These are phyloP conservation scores for Climacium dendroides DNA, from an alignment of 225 moss, liverwort and hornwort genomes.

Conservation along the genomic window DNA sequence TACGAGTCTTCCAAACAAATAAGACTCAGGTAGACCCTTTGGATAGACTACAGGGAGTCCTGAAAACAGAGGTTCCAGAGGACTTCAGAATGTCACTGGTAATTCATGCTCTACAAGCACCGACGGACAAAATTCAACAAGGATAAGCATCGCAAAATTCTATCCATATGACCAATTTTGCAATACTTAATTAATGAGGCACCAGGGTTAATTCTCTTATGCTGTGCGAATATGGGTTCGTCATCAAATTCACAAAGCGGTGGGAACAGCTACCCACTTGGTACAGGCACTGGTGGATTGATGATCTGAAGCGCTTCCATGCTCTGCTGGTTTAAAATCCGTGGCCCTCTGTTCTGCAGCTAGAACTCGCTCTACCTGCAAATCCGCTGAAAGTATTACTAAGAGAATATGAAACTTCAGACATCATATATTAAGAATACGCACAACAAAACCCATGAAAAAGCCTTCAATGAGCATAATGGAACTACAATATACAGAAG, in stretches of 20 bases:
- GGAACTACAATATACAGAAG: not conserved
- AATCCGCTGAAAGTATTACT: not conserved
- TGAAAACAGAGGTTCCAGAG: not conserved
- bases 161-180: not conserved
- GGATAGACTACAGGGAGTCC: not conserved
- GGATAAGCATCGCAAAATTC: not conserved
- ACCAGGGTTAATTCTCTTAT: not conserved
- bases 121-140: not conserved
- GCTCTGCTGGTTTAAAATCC: conserved; percentile 75
- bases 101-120: not conserved
- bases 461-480: not conserved
- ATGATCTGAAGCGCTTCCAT: conserved; percentile 68
- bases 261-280: conserved; percentile 40
- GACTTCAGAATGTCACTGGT: not conserved
- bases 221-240: not conserved
- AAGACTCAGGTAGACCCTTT: not conserved
- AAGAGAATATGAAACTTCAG: not conserved
- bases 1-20: not conserved
- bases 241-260: not conserved
- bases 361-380: conserved; percentile 81
- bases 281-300: conserved; percentile 72
- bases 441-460: not conserved
- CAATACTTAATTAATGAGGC: not conserved
- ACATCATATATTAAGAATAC: not conserved
- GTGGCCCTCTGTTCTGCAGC: conserved; percentile 78